Evolutionary conservation across 371 early-diverging fungal species (phyloP).

Genomic region (Circinella umbellata): DNA sequence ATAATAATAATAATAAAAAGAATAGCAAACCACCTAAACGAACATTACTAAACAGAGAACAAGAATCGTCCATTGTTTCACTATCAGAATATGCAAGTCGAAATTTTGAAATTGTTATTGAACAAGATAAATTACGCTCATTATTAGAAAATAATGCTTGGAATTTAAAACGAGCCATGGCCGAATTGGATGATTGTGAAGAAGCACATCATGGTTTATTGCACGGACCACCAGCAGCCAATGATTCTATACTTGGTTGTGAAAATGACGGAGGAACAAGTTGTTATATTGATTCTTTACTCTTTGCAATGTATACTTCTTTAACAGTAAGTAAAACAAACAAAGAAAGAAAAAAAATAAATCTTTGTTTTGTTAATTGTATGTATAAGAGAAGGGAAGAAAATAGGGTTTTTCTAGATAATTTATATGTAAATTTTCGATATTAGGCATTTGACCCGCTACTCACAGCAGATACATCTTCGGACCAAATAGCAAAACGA

Average conservation of each 20-base stretch:
- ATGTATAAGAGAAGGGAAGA: too few species aligned
- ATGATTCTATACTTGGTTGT: constrained; percentile 38
- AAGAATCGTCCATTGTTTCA: constrained; percentile 8
- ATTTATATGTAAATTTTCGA: too few species aligned
- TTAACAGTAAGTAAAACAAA: constrained; percentile 25
- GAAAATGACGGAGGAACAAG: constrained; percentile 62
- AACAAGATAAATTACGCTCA: constrained; percentile 19
- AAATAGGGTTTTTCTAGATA: too few species aligned
- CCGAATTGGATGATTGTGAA: constrained; percentile 37
- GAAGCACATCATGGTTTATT: constrained; percentile 46
- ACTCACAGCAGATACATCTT: constrained; percentile 26
- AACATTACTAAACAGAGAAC: background rate
- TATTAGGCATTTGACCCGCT: constrained; percentile 50
- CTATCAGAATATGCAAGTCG: constrained; percentile 27
- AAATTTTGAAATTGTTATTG: constrained; percentile 26
- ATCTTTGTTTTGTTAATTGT: too few species aligned
- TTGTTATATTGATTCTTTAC: constrained; percentile 61
- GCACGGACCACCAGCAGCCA: constrained; percentile 8
- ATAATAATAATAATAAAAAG: background rate
- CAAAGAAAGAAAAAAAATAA: too few species aligned
- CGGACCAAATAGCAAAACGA: constrained; percentile 24
- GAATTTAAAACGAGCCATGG: constrained; percentile 37
- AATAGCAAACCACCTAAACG: background rate
- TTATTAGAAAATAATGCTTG: constrained; percentile 35
- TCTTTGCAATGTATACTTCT: constrained; percentile 67